Base-by-base conservation (phyloP, 345 rosid genomes). In the Hypericum perforatum region DNA sequence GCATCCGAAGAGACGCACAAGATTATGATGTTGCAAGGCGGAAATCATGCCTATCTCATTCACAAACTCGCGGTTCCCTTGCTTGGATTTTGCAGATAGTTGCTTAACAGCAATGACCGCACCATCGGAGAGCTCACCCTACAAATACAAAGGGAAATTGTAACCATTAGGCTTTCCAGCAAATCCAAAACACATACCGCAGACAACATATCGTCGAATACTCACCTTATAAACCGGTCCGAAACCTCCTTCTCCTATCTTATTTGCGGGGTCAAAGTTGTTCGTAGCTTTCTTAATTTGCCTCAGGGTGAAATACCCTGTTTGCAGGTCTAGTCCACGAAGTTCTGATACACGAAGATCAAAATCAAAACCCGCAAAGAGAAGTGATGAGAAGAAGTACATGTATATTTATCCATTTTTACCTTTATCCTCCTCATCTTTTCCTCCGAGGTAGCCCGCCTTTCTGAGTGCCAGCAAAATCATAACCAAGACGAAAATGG, bases 181-280 rank as follows among this genome's bases (percentile, higher is more conserved):
- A n/a, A n/a, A n/a, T n/a, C n/a, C n/a, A n/a, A n/a, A n/a, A n/a
- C n/a, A n/a, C n/a, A n/a, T 22, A 22, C 32, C 4, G 4, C 4
- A 22, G 32, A 22, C 32, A 4, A 48, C 8, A 6, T 10, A 12
- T 5, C 45, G 7, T 16, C 29, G 14, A 10, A 47, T 55, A 11
- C 12, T 57, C 71, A 89, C 94, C 94, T 84, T 86, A 78, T 74
- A 86, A 42, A 90, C 97, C n/a, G 95, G 85, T 22, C 97, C 90
- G 57, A 90, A 90, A 38, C 91, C 97, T 74, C 97, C 95, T 77
- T 90, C 97, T 43, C 91, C 95, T 13, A 84, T 82, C 80, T 90
- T 90, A 69, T 78, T 73, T 13, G 75, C 73, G 44, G 79, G 64
- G 58, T 82, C 79, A 49, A 90, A 90, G 53, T 84, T 90, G 55